Percentiles rank a stretch among this genome's conserved stretches.
Evolutionary conservation across 768 basidiomycete genomes (phyloP).

Genomic region (Kwoniella pini): DNA sequence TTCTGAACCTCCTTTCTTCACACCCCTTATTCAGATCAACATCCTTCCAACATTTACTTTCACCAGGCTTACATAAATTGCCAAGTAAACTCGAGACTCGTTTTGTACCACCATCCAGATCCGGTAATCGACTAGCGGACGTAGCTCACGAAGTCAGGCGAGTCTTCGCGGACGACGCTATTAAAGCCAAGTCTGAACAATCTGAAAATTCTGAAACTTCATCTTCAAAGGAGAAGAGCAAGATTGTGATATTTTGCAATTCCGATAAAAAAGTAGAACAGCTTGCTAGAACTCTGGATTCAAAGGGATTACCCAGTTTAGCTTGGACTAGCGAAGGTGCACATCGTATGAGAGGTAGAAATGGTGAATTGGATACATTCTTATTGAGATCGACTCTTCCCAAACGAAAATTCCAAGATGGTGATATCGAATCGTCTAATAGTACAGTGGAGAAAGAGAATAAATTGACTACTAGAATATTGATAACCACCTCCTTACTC

Average conservation of each 20-base stretch:
- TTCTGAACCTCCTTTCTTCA: slow-evolving; percentile 59
- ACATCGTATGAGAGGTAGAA: slow-evolving; percentile 66
- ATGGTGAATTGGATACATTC: slow-evolving; percentile 76
- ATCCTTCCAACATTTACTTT: slow-evolving; percentile 61
- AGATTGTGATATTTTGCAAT: slow-evolving; percentile 82
- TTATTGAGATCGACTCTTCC: slow-evolving; percentile 49
- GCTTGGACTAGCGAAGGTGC: slow-evolving; percentile 63
- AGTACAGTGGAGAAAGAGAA: not conserved
- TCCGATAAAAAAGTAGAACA: slow-evolving; percentile 67
- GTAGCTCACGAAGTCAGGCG: slow-evolving; percentile 71
- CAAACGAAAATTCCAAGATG: not conserved
- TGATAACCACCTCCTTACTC: slow-evolving; percentile 87
- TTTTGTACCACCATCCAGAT: slow-evolving; percentile 70
- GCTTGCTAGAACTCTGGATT: slow-evolving; percentile 63
- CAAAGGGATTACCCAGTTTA: slow-evolving; percentile 65
- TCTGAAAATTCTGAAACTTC: not conserved
- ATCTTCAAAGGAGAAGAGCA: slow-evolving; percentile 58
- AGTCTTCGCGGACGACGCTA: slow-evolving; percentile 65
- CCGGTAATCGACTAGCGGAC: slow-evolving; percentile 75
- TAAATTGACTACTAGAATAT: slow-evolving; percentile 55
- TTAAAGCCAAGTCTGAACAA: slow-evolving; percentile 19
- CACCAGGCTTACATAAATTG: slow-evolving; percentile 75
- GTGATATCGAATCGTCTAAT: no score
- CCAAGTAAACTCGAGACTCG: slow-evolving; percentile 71
- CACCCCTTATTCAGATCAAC: slow-evolving; percentile 29